Evolutionary conservation across 2,329 filamentous ascomycete species (phyloP), one percentile per base, ranked within the genome.

Genomic region (Nothopassalora personata): DNA sequence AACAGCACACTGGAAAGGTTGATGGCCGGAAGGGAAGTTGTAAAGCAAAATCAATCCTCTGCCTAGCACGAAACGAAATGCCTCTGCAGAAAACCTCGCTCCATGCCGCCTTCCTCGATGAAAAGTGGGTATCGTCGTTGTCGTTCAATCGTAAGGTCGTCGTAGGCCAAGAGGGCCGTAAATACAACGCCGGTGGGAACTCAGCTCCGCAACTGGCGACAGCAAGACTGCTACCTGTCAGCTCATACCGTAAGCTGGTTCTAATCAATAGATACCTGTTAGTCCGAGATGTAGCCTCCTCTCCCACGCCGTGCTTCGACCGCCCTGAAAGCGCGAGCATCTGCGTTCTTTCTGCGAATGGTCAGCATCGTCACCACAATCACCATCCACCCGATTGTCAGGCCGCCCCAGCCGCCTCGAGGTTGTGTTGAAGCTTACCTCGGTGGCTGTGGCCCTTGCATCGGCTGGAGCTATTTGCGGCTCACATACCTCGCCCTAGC

Each of bases 401-500:
- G 46, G 50, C 56, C 33, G 30, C 18, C 49, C 52, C 39, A 58
- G 33, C 52, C 49, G 34, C 27, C 28, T 28, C 30, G 52, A 58
- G 56, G 56, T 45, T 58, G 56, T 50, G 51, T 54, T 58, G 56
- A 58, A 58, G 51, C 62, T 64, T 61, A 64, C 60, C 62, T 64
- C 62, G 60, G 56, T 51, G 62, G 59, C 43, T 55, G 54, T 60
- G 53, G 57, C 46, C n/a, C 28, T 52, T 63, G 59, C 57, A 49
- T 57, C 18, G 59, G 59, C 60, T 56, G 57, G 50, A 56, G 58
- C n/a, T 51, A 19, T 10, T 18, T 15, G 54, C 43, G 7, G 53
- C 49, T 47, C 49, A 66, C 65, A 56, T 67, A 70, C 67, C 67
- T 67, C 61, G 69, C 64, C 57, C 68, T 67, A 55, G 66, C 66